A percentile compares a stretch with the other conserved stretches of the same genome.
Evolutionary conservation across 2,329 filamentous ascomycete genomes (phyloP).

Genomic region (Penicillium verrucosum): DNA sequence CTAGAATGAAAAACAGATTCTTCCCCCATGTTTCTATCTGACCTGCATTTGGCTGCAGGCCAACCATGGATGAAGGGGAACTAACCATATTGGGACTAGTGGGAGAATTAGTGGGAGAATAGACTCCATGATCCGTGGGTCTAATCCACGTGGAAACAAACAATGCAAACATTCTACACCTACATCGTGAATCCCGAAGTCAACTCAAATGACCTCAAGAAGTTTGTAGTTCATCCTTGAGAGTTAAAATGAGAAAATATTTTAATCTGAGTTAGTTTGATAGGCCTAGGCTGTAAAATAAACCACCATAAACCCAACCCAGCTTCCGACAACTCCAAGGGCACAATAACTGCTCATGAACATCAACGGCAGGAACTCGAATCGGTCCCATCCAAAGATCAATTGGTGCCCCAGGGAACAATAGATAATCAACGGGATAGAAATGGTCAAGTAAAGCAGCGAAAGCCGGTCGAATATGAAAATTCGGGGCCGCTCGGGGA

Average conservation of each 20-base stretch:
- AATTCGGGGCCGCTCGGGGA: slow-evolving; percentile 72
- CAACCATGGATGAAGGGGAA: slow-evolving; percentile 13
- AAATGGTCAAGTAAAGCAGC: slow-evolving; percentile 81
- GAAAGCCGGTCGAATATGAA: slow-evolving; percentile 91
- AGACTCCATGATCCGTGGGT: slow-evolving; percentile 24
- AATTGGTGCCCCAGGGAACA: slow-evolving; percentile 78
- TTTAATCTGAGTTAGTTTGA: not conserved
- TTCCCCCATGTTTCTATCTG: slow-evolving; percentile 13
- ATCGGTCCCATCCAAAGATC: slow-evolving; percentile 69
- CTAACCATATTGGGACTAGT: slow-evolving; percentile 17
- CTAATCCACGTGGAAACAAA: slow-evolving; percentile 24
- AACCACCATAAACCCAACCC: slow-evolving; percentile 90
- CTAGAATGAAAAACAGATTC: not conserved
- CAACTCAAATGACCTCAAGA: not conserved
- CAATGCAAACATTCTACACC: slow-evolving; percentile 19
- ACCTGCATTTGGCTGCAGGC: slow-evolving; percentile 18
- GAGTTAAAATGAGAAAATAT: not conserved
- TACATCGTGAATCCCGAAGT: not conserved
- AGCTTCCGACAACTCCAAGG: slow-evolving; percentile 91
- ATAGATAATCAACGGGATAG: slow-evolving; percentile 85
- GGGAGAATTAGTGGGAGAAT: slow-evolving; percentile 15
- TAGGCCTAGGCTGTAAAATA: slow-evolving; percentile 62
- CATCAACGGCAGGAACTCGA: slow-evolving; percentile 93
- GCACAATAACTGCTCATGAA: slow-evolving; percentile 94
- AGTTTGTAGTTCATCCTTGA: not conserved